Conservation (phyloP, 768 basidiomycete species). For the Termitomyces sp. region DNA sequence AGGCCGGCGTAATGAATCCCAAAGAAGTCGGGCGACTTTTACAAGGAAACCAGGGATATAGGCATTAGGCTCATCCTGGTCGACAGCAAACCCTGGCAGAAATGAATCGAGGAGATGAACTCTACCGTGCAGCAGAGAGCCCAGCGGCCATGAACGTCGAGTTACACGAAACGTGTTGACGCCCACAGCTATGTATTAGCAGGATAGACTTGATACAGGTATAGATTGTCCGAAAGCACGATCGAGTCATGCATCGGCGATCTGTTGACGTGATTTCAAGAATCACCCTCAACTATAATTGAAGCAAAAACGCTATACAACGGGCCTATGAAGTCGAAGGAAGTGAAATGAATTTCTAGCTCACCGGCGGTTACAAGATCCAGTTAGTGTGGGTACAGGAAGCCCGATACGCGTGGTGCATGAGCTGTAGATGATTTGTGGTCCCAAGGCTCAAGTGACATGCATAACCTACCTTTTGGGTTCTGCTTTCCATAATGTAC, state of each 20-base stretch:
- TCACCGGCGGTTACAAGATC: conserved; percentile 7
- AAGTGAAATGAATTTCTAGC: conserved; percentile 9
- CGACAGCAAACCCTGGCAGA: background rate
- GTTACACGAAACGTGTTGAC: background rate
- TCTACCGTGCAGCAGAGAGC: background rate
- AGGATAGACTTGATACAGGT: conserved; percentile 4
- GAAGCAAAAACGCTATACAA: conserved; percentile 1
- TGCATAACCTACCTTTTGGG: background rate
- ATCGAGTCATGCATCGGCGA: conserved; percentile 11
- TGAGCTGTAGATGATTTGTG: background rate
- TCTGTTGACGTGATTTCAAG: conserved; percentile 5
- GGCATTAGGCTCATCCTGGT: background rate
- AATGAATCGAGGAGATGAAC: background rate
- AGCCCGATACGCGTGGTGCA: background rate
- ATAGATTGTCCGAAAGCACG: background rate
- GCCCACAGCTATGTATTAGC: background rate
- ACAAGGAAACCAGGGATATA: conserved; percentile 11
- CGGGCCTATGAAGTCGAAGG: conserved; percentile 1
- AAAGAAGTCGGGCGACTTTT: conserved; percentile 11
- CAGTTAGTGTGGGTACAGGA: background rate
- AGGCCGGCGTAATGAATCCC: background rate
- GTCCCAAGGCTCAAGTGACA: background rate
- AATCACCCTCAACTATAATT: conserved; percentile 7
- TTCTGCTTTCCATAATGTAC: background rate
- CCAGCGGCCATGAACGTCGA: background rate